These are phyloP conservation scores for Pueraria montana DNA, from an alignment of 306 rosid species.

Conservation along the genomic window DNA sequence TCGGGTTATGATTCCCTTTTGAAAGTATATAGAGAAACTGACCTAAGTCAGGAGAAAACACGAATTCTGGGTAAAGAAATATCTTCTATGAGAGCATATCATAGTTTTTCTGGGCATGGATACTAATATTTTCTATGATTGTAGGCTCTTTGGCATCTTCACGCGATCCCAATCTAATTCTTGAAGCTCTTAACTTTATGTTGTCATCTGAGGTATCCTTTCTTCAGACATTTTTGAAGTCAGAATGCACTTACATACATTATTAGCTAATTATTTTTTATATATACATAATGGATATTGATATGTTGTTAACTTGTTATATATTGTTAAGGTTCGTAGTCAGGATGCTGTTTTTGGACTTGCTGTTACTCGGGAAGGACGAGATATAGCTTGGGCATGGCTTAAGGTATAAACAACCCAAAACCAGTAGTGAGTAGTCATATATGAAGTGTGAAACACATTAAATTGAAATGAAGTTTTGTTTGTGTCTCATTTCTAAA, in stretches of 20 bases:
- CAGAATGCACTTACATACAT: conserved; percentile 6
- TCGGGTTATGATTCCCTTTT: conserved; percentile 78
- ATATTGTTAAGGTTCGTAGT: conserved; percentile 72
- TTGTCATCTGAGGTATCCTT: conserved; percentile 60
- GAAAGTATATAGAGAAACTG: conserved; percentile 85
- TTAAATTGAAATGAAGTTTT: conserved; percentile 26
- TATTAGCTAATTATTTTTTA: conserved; percentile 14
- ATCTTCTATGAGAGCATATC: conserved; percentile 16
- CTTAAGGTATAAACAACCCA: conserved; percentile 70
- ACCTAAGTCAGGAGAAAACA: conserved; percentile 90
- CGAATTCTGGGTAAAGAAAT: conserved; percentile 76
- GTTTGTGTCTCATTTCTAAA: neutral
- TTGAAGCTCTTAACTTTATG: conserved; percentile 61
- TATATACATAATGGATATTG: conserved; percentile 39
- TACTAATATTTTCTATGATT: conserved; percentile 42
- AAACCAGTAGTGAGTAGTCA: conserved; percentile 34
- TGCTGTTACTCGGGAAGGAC: conserved; percentile 67
- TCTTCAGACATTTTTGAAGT: conserved; percentile 33
- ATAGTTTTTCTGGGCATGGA: conserved; percentile 20
- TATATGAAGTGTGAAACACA: conserved; percentile 28
- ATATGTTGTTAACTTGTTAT: conserved; percentile 40
- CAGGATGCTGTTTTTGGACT: conserved; percentile 89
- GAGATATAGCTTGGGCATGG: conserved; percentile 92
- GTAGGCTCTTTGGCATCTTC: conserved; percentile 60
- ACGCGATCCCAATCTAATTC: conserved; percentile 59